A percentile compares a stretch with the other conserved stretches of the same genome.
Evolutionary conservation across 2,329 filamentous ascomycete genomes (phyloP).

Genomic region (Sclerotinia minor): DNA sequence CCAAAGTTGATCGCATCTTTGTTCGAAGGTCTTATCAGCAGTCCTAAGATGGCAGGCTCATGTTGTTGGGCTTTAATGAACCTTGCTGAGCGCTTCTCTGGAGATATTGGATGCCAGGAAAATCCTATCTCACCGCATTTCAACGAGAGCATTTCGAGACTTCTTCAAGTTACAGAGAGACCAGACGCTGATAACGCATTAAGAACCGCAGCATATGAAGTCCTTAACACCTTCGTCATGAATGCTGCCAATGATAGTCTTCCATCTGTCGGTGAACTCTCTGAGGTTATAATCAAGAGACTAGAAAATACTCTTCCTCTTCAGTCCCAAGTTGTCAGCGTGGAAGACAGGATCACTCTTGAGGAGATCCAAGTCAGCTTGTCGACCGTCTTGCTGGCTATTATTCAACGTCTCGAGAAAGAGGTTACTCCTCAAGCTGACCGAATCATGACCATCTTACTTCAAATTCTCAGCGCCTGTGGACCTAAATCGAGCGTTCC

Average conservation of each 20-base stretch:
- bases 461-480: constrained; percentile 76
- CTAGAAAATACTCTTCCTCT: constrained; percentile 87
- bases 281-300: constrained; percentile 85
- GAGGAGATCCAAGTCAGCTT: constrained; percentile 98
- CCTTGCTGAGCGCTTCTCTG: constrained; percentile 90
- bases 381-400: constrained; percentile 85
- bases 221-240: constrained; percentile 90
- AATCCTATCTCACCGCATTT: constrained; percentile 92
- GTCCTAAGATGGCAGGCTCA: constrained; percentile 94
- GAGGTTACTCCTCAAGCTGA: constrained; percentile 90
- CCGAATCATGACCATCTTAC: constrained; percentile 85
- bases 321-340: constrained; percentile 90
- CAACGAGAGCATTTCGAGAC: constrained; percentile 82
- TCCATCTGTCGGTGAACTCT: constrained; percentile 75
- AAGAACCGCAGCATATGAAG: constrained; percentile 94
- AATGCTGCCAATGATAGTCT: constrained; percentile 88
- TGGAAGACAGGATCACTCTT: constrained; percentile 92
- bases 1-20: constrained; percentile 83
- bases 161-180: constrained; percentile 82
- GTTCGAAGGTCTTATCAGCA: constrained; percentile 86
- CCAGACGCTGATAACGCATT: constrained; percentile 82
- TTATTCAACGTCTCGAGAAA: constrained; percentile 85
- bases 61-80: constrained; percentile 99
- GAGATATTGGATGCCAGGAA: constrained; percentile 71
- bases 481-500: constrained; percentile 89